Evolutionary conservation across 1,139 yeast species (phyloP).

Genomic region (Suhomyces yuchorum): DNA sequence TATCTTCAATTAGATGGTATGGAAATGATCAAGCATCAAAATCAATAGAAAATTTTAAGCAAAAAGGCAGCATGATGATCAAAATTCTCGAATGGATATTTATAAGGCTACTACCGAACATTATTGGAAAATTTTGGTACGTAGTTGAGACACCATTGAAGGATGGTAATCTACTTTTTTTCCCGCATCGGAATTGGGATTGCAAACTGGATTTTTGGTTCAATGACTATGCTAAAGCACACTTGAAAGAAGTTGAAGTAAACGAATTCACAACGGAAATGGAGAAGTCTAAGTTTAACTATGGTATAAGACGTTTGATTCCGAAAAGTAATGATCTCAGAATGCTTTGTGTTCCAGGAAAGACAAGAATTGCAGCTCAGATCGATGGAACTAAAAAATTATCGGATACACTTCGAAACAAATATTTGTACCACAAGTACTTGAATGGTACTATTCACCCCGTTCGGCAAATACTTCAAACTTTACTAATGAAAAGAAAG

Average conservation of each 20-base stretch:
- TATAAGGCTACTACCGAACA: constrained; percentile 42
- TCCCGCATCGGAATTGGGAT: constrained; percentile 64
- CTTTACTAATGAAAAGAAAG: not conserved
- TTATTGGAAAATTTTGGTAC: constrained; percentile 63
- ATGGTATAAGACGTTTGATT: constrained; percentile 46
- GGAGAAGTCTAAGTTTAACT: constrained; percentile 19
- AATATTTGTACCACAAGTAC: constrained; percentile 27
- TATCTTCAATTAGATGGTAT: constrained; percentile 52
- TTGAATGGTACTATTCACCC: constrained; percentile 13
- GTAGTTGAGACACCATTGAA: constrained; percentile 62
- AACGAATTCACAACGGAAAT: not conserved
- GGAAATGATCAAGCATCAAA: constrained; percentile 28
- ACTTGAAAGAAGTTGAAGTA: constrained; percentile 21
- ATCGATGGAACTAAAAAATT: not conserved
- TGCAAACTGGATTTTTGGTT: constrained; percentile 44
- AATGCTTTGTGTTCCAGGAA: constrained; percentile 60
- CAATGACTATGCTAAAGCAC: constrained; percentile 36
- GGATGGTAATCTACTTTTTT: constrained; percentile 45
- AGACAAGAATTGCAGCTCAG: constrained; percentile 18
- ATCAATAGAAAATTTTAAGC: constrained; percentile 40
- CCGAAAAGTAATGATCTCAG: constrained; percentile 63
- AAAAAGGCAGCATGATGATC: constrained; percentile 35
- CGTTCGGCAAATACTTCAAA: not conserved
- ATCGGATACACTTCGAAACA: constrained; percentile 14
- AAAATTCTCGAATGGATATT: constrained; percentile 64